Conservation (phyloP, 2,329 filamentous ascomycete genomes). For the Colletotrichum sp. region DNA sequence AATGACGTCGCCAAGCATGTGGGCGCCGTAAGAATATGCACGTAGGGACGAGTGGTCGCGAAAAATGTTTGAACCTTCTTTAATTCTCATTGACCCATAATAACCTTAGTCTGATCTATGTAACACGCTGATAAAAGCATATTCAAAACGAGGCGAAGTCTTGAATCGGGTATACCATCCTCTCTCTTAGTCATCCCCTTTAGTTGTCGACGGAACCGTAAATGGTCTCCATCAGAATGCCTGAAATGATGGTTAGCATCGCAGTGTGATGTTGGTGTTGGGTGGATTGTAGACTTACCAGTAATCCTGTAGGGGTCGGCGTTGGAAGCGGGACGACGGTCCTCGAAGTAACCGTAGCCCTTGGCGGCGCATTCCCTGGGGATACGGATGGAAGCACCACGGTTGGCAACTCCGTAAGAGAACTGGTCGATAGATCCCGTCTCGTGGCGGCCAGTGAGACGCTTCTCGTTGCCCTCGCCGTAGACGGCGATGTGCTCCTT, state of each 20-base stretch:
- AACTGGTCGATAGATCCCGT: slow-evolving; percentile 94
- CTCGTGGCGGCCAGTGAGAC: slow-evolving; percentile 93
- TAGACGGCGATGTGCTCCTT: slow-evolving; percentile 90
- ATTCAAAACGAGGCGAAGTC: slow-evolving; percentile 12
- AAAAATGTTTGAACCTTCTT: slow-evolving; percentile 1
- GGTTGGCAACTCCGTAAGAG: slow-evolving; percentile 93
- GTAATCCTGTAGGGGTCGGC: slow-evolving; percentile 25
- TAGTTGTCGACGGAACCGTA: slow-evolving; percentile 20
- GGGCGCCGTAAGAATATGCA: neutral
- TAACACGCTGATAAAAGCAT: slow-evolving; percentile 23
- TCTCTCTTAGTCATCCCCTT: neutral
- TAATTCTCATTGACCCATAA: slow-evolving; percentile 18
- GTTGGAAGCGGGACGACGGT: slow-evolving; percentile 79
- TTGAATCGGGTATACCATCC: slow-evolving; percentile 22
- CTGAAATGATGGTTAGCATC: neutral
- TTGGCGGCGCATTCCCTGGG: slow-evolving; percentile 84
- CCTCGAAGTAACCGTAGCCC: slow-evolving; percentile 95
- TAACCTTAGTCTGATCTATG: slow-evolving; percentile 20
- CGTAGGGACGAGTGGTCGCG: neutral
- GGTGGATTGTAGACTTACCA: neutral
- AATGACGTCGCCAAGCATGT: neutral
- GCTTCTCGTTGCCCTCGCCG: slow-evolving; percentile 93
- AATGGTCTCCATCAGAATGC: slow-evolving; percentile 24
- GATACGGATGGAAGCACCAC: slow-evolving; percentile 92
- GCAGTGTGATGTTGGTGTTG: neutral